These are phyloP conservation scores for Nicotiana tomentosiformis DNA, from an alignment of 257 asterid species.

Conservation along the genomic window DNA sequence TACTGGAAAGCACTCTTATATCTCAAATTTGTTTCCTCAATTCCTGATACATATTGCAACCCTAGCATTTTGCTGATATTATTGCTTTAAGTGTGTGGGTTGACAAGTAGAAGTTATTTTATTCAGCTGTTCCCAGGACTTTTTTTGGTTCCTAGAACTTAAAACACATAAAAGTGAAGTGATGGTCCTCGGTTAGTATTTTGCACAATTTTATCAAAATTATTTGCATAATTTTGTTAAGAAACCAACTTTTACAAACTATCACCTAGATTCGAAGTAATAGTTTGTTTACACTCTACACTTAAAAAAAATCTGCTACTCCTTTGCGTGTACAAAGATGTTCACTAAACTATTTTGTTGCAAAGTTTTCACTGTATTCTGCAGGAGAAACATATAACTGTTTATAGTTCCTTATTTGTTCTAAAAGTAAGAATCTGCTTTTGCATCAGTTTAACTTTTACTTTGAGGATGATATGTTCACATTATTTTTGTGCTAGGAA, in stretches of 20 bases:
- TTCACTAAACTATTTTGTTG: background rate
- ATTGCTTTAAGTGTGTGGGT: background rate
- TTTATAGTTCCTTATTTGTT: background rate
- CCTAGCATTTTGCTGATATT: background rate
- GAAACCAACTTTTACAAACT: background rate
- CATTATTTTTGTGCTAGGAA: conserved; percentile 52
- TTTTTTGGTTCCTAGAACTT: background rate
- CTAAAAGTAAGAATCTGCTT: background rate
- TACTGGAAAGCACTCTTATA: background rate
- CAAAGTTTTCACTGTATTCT: background rate
- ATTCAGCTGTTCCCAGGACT: background rate
- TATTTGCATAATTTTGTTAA: background rate
- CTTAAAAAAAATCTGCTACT: background rate
- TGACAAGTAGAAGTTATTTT: background rate
- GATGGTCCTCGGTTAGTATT: background rate
- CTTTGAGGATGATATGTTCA: conserved; percentile 7
- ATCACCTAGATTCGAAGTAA: background rate
- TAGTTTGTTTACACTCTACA: background rate
- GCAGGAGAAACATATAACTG: background rate
- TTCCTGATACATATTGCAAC: background rate
- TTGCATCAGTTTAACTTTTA: conserved; percentile 12
- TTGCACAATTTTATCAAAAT: background rate
- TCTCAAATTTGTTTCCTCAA: background rate
- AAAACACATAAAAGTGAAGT: background rate
- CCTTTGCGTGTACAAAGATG: background rate